phyloP scores from a whole-genome alignment of 2,329 filamentous ascomycete genomes.

The Curvularia sp. region DNA sequence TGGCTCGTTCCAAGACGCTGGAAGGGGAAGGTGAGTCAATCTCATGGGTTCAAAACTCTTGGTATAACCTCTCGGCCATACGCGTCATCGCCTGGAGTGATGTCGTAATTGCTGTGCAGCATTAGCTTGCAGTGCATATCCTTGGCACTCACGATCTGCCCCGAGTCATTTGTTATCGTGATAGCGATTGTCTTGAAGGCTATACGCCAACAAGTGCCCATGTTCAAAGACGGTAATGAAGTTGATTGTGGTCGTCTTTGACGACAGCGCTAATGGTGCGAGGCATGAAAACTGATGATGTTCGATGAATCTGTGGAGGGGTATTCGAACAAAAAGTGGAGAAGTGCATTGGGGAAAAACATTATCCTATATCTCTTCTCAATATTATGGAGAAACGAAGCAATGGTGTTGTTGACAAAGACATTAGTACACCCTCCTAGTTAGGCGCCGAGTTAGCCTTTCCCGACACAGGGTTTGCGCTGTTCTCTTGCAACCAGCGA shows the following conservation, averaged over 20 bases:
- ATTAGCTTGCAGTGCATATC: slow-evolving; percentile 22
- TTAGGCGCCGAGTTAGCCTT: not conserved
- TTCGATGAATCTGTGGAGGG: too few species aligned
- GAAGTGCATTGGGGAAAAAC: not conserved
- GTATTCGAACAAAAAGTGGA: not conserved
- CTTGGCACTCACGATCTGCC: slow-evolving; percentile 12
- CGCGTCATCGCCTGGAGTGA: slow-evolving; percentile 25
- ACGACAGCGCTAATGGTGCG: not conserved
- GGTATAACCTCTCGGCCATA: slow-evolving; percentile 28
- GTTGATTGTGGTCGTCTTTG: not conserved
- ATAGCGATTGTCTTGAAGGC: not conserved
- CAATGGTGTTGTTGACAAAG: not conserved
- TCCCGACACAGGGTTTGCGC: not conserved
- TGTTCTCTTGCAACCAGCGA: not conserved
- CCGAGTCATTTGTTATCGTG: not conserved
- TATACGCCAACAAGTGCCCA: not conserved
- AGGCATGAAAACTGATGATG: not conserved
- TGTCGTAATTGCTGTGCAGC: slow-evolving; percentile 39
- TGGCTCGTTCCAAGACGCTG: slow-evolving; percentile 23
- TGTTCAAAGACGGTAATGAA: not conserved
- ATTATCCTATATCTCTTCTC: not conserved
- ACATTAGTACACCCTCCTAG: not conserved
- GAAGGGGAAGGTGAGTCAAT: slow-evolving; percentile 41
- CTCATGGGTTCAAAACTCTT: slow-evolving; percentile 26
- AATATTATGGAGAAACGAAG: not conserved